These are phyloP conservation scores for Quercus alba DNA, from an alignment of 306 rosid species.

Conservation along the genomic window DNA sequence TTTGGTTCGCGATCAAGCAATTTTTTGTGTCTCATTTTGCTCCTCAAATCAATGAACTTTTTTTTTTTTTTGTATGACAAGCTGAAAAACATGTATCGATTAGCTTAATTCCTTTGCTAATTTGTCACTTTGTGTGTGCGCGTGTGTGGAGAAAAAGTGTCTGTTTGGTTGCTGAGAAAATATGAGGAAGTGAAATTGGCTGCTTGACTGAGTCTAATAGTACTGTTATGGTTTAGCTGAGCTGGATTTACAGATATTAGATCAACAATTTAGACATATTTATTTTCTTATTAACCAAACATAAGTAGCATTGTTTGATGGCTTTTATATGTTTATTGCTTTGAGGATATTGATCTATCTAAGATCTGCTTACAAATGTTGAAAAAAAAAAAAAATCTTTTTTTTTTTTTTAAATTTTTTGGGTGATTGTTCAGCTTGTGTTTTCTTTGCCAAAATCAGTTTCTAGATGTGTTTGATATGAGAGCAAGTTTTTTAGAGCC, in stretches of 20 bases:
- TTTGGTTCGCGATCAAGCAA: background rate
- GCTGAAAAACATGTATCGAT: too few relatives aligned
- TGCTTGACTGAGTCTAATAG: background rate
- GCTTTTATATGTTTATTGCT: too few relatives aligned
- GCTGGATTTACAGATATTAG: background rate
- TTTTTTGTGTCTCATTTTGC: background rate
- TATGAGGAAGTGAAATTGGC: background rate
- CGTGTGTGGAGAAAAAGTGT: background rate
- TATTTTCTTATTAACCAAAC: background rate
- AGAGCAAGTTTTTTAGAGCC: too few relatives aligned
- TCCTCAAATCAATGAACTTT: background rate
- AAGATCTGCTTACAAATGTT: background rate
- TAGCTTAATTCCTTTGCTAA: too few relatives aligned
- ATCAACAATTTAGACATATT: background rate
- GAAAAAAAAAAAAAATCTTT: background rate
- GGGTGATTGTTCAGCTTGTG: background rate
- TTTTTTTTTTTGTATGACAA: background rate
- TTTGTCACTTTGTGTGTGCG: too few relatives aligned
- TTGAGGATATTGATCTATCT: background rate
- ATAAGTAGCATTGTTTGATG: background rate
- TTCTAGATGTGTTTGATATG: too few relatives aligned
- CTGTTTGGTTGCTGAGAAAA: slow-evolving; percentile 10
- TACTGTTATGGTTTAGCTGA: background rate
- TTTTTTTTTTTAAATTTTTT: too few relatives aligned
- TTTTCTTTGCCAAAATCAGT: too few relatives aligned